These are phyloP conservation scores for Acer yangbiense DNA, from an alignment of 345 rosid genomes.

Conservation along the genomic window DNA sequence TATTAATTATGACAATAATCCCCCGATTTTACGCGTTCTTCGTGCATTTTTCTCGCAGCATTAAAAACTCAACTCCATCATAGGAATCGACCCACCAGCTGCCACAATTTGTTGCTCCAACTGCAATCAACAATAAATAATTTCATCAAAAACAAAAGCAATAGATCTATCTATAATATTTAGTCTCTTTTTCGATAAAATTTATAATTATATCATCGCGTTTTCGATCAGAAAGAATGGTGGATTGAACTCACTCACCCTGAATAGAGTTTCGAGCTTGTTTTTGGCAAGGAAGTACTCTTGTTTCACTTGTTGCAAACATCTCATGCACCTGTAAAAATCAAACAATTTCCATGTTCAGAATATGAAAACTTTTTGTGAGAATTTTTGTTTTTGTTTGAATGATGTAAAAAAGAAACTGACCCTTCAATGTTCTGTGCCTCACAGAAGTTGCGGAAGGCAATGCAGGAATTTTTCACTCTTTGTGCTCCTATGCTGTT, in stretches of 20 bases:
- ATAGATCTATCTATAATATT: background rate
- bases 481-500: constrained; percentile 88
- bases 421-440: constrained; percentile 78
- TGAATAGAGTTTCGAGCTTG: constrained; percentile 78
- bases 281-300: constrained; percentile 71
- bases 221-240: background rate
- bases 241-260: constrained; percentile 42
- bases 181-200: too few relatives aligned
- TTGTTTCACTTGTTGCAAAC: constrained; percentile 84
- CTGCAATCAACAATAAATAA: constrained; percentile 39
- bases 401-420: constrained; percentile 27
- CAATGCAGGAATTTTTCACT: constrained; percentile 78
- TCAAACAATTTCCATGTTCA: background rate
- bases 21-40: constrained; percentile 9
- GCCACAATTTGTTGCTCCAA: constrained; percentile 90
- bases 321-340: constrained; percentile 66
- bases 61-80: constrained; percentile 52
- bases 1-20: constrained; percentile 11
- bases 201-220: too few relatives aligned
- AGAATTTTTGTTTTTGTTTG: too few relatives aligned
- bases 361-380: too few relatives aligned
- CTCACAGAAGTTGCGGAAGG: constrained; percentile 80
- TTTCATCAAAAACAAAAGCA: background rate
- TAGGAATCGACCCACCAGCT: constrained; percentile 78
- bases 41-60: background rate